Base-by-base conservation (phyloP, 805 yeast genomes). In the Candida anglica region DNA sequence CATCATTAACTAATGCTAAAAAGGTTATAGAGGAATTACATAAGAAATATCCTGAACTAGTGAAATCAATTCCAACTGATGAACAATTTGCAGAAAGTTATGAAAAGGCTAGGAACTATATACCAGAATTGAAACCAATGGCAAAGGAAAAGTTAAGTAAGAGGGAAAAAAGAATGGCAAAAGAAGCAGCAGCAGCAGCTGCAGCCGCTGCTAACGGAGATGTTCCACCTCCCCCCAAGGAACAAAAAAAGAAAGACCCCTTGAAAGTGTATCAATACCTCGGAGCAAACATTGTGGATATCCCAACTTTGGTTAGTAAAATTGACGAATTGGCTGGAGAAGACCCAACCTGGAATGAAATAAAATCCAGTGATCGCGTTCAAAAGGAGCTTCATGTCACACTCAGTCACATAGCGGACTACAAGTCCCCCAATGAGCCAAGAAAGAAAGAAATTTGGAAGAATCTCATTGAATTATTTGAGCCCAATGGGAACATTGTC, bases 301-400 rank as follows among this genome's bases (percentile, higher is more conserved):
- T 6, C 13, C 9, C 19, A 16, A 5, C 10, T 11, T 21, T 21
- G 23, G 23, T 21, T 11, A 9, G 10, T 21, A 11, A 9, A 21
- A 11, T 21, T 11, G 23, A 21, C 23, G 23, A 21, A 21, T 9
- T 21, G 10, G 10, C 11, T 21, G 23, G 23, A 11, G 9, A 9
- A 9, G 23, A 21, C 23, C 10, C 11, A 9, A 21, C 23, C 11
- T 21, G 23, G 23, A 11, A 9, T 11, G 23, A 21, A 11, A 21
- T 21, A 21, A 21, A 21, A 21, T 9, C 23, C 23, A 9, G 10
- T 11, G 23, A 21, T 11, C 23, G 55, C 1, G 52, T 81, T 1
- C 86, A 78, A 42, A 32, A 50, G 0, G 66, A 66, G 19, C 79
- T 84, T 43, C 95, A 86, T 49, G 72, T 85, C 3, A 86, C 95